Evolutionary conservation across 2,329 filamentous ascomycete species (phyloP).

Genomic region (Pseudogymnoascus pannorum): DNA sequence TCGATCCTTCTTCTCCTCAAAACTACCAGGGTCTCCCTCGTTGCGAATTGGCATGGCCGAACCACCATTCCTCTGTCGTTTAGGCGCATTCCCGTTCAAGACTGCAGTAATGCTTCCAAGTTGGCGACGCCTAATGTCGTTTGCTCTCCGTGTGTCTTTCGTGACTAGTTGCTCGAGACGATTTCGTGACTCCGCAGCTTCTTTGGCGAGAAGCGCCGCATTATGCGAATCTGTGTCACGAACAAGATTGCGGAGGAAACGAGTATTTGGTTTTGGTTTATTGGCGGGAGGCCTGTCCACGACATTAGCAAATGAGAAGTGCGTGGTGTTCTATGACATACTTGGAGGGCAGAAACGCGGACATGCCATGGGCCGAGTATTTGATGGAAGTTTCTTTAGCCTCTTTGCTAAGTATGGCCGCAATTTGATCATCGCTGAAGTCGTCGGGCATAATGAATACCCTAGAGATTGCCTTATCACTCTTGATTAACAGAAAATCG

Average conservation of each 20-base stretch:
- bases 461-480: neutral
- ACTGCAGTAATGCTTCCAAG: slow-evolving; percentile 55
- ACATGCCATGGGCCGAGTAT: slow-evolving; percentile 67
- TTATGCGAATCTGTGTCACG: slow-evolving; percentile 86
- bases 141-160: slow-evolving; percentile 32
- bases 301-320: neutral
- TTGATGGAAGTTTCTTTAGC: slow-evolving; percentile 65
- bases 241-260: slow-evolving; percentile 82
- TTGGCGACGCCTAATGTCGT: slow-evolving; percentile 49
- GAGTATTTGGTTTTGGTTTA: slow-evolving; percentile 82
- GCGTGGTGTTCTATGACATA: slow-evolving; percentile 24
- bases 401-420: slow-evolving; percentile 70
- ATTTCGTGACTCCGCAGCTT: slow-evolving; percentile 69
- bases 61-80: slow-evolving; percentile 17
- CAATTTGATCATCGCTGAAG: slow-evolving; percentile 73
- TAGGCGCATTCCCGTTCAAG: slow-evolving; percentile 34
- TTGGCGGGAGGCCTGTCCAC: slow-evolving; percentile 40
- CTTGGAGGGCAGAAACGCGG: slow-evolving; percentile 54
- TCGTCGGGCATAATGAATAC: slow-evolving; percentile 30
- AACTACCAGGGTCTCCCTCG: neutral
- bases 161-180: slow-evolving; percentile 57
- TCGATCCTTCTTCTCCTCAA: neutral
- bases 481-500: neutral
- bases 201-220: slow-evolving; percentile 73
- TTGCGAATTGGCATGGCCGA: neutral